Base-by-base conservation (phyloP, 768 basidiomycete species). In the Tricholoma matsutake region DNA sequence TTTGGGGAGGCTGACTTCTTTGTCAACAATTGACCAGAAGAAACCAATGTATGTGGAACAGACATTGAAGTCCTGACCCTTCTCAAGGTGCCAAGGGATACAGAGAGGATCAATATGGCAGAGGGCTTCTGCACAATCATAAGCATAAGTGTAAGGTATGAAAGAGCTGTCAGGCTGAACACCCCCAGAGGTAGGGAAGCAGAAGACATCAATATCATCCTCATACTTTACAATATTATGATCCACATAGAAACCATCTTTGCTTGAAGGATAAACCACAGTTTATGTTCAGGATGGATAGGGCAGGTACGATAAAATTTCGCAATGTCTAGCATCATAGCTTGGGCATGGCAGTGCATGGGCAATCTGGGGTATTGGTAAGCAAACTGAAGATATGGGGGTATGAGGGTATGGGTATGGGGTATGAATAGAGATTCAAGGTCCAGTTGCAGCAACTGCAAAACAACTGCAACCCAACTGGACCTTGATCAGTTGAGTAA, bases 221-320 rank as follows among this genome's bases (percentile, higher is more conserved):
- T 74, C 69, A 32, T 70, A 69, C 56, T 72, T 65, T 18, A 64
- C 45, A 3, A 65, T 29, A 0, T 55, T 53, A 59, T 76, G 76
- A 6, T 78, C 72, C 3, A 77, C 70, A 52, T 59, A 77, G 37
- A 74, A 74, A 0, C 68, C 67, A 0, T 58, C 28, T 0, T 9
- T 53, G 2, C 67, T 45, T 70, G 65, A 6, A 75, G 45, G 0
- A 76, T 73, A 2, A 78, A 64, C 70, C 71, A 76, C 0, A 52
- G 52, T 41, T 78, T 79, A 61, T 77, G 72, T 0, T 64, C 59
- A 0, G 76, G 74, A 2, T 58, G 54, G 1, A 75, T 69, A 0
- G 76, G 73, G 28, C 71, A 71, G 0, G 74, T 77, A 0, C 73
- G 58, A 59, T 77, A 75, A 37, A 75, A 76, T 49, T 73, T 73